phyloP scores from a whole-genome alignment of 2,329 filamentous ascomycete genomes.

The Epichloe amarillans region DNA sequence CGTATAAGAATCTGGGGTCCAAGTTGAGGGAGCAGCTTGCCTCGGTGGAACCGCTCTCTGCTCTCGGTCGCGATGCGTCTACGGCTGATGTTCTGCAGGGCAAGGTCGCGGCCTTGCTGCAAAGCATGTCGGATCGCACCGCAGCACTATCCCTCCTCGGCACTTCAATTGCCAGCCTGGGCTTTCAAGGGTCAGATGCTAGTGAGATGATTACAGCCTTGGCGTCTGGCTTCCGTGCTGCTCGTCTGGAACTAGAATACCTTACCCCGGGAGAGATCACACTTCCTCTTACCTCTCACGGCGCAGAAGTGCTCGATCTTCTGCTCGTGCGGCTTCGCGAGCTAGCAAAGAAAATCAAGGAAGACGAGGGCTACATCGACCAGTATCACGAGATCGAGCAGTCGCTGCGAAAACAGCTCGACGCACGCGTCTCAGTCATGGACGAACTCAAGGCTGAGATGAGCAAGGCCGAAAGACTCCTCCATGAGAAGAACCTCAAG shows the following conservation, averaged over 20 bases:
- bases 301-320: conserved; percentile 42
- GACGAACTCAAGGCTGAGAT: conserved; percentile 33
- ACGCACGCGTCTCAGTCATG: conserved; percentile 37
- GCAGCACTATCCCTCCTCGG: conserved; percentile 32
- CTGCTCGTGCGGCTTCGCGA: conserved; percentile 36
- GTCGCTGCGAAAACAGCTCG: conserved; percentile 42
- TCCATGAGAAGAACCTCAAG: conserved; percentile 24
- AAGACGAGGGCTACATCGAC: conserved; percentile 42
- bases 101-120: conserved; percentile 29
- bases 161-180: conserved; percentile 31
- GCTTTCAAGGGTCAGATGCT: conserved; percentile 35
- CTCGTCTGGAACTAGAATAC: conserved; percentile 49
- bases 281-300: conserved; percentile 37
- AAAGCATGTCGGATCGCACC: conserved; percentile 34
- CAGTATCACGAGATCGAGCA: conserved; percentile 45
- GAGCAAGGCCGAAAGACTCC: conserved; percentile 16
- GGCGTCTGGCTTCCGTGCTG: conserved; percentile 36
- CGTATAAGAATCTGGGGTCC: conserved; percentile 28
- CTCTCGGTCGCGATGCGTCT: conserved; percentile 5
- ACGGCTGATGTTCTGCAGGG: conserved; percentile 24
- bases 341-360: conserved; percentile 31
- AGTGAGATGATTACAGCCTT: conserved; percentile 36
- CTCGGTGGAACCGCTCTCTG: conserved; percentile 6
- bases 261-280: conserved; percentile 44
- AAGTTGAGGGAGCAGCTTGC: conserved; percentile 25